A percentile compares a stretch with the other conserved stretches of the same genome.
phyloP scores from a whole-genome alignment of 179 eudicot genomes.

The Nepenthes alata region DNA sequence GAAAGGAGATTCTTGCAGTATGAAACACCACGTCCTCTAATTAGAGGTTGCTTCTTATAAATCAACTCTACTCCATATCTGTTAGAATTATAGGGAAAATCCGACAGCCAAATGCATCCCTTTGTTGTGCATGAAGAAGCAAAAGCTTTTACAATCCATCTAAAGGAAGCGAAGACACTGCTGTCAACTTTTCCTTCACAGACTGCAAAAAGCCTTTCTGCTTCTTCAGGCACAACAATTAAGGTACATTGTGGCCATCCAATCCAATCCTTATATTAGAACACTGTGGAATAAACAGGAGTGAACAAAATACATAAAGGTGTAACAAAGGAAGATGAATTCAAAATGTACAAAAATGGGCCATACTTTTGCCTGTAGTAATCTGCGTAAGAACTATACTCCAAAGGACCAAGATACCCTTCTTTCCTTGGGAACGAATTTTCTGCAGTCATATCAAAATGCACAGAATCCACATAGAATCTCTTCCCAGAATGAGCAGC shows the following conservation, averaged over 20 bases:
- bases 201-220: conserved; percentile 16
- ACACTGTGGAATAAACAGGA: conserved; percentile 1
- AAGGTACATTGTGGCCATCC: conserved; percentile 23
- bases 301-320: background rate
- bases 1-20: conserved; percentile 99
- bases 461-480: conserved; percentile 85
- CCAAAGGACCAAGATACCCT: conserved; percentile 96
- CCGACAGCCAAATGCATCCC: conserved; percentile 30
- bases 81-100: conserved; percentile 13
- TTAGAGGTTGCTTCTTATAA: conserved; percentile 80
- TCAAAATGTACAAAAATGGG: background rate
- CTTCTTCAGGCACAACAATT: conserved; percentile 25
- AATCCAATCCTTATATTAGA: conserved; percentile 17
- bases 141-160: conserved; percentile 14
- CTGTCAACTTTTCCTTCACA: conserved; percentile 15
- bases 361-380: conserved; percentile 82
- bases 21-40: conserved; percentile 96
- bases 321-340: background rate
- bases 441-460: conserved; percentile 90
- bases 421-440: conserved; percentile 97
- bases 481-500: conserved; percentile 99
- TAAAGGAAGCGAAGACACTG: conserved; percentile 14
- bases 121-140: conserved; percentile 22
- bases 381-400: conserved; percentile 92
- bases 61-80: conserved; percentile 93